Percentiles rank a stretch among this genome's conserved stretches.
These are phyloP conservation scores for Ilex aquifolium DNA, from an alignment of 257 asterid species.

Conservation along the genomic window DNA sequence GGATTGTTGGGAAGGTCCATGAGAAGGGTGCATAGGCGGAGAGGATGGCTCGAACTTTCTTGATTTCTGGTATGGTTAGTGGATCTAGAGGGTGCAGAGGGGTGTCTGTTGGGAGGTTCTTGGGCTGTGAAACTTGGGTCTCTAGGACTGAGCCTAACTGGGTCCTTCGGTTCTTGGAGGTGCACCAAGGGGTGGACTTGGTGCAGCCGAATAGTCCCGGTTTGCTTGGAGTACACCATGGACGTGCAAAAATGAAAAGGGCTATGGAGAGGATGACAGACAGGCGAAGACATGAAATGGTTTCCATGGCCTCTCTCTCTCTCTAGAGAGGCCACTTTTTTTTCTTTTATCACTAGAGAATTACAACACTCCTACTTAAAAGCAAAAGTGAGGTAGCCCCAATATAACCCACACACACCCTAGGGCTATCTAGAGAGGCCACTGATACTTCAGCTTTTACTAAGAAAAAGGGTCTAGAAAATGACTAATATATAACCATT, in stretches of 20 bases:
- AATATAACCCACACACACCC: no score
- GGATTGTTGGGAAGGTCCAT: slow-evolving; percentile 38
- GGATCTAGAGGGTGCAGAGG: slow-evolving; percentile 80
- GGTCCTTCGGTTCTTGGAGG: not conserved
- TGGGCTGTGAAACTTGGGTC: slow-evolving; percentile 1
- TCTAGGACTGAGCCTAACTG: not conserved
- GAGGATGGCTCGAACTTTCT: slow-evolving; percentile 28
- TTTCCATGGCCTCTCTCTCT: not conserved
- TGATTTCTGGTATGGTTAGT: slow-evolving; percentile 52
- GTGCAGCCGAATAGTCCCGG: not conserved
- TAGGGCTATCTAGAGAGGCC: no score
- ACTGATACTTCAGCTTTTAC: no score
- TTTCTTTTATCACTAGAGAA: no score
- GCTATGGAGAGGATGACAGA: not conserved
- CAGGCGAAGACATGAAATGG: not conserved
- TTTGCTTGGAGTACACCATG: slow-evolving; percentile 2
- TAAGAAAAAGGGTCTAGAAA: no score
- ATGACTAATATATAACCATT: no score
- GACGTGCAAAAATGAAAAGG: slow-evolving; percentile 4
- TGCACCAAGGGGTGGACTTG: not conserved
- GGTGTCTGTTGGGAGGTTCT: slow-evolving; percentile 6
- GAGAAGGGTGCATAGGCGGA: slow-evolving; percentile 30
- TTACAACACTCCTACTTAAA: no score
- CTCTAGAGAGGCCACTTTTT: not conserved
- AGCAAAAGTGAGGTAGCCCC: no score